Evolutionary conservation across 495 filamentous ascomycete genomes (phyloP).

Genomic region (Trichoderma gamsii): DNA sequence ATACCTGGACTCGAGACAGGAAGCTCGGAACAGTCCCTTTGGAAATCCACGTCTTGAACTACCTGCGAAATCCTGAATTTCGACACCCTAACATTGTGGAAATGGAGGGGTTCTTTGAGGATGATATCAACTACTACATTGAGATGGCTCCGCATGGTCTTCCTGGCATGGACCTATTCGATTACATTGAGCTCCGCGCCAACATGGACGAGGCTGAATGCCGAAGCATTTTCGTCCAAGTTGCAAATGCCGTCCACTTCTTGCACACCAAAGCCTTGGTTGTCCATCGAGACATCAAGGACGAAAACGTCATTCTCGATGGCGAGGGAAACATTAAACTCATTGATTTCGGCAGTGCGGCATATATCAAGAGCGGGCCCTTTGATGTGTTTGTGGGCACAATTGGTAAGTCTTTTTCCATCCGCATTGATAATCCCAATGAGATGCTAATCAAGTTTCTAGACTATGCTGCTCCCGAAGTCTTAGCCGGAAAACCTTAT

Average conservation of each 20-base stretch:
- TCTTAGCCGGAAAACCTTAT: conserved; percentile 89
- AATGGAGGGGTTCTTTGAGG: conserved; percentile 98
- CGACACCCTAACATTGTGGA: conserved; percentile 95
- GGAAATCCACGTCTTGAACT: conserved; percentile 96
- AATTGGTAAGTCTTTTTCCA: conserved; percentile 62
- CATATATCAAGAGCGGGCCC: conserved; percentile 95
- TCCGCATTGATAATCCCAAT: background rate
- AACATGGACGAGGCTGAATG: conserved; percentile 96
- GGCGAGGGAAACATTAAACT: conserved; percentile 94
- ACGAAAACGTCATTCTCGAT: conserved; percentile 94
- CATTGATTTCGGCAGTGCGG: conserved; percentile 96
- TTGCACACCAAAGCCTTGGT: conserved; percentile 86
- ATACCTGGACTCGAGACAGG: conserved; percentile 96
- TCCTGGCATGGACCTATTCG: conserved; percentile 97
- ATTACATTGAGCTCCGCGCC: conserved; percentile 93
- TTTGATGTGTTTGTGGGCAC: conserved; percentile 99
- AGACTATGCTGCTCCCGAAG: conserved; percentile 98
- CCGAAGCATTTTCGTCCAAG: conserved; percentile 91
- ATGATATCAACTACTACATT: conserved; percentile 97
- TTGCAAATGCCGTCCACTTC: conserved; percentile 82
- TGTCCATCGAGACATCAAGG: conserved; percentile 97
- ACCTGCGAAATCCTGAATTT: conserved; percentile 77
- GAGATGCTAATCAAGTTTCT: conserved; percentile 16
- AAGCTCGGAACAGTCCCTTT: conserved; percentile 93
- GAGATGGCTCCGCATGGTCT: conserved; percentile 96